Evolutionary conservation across 306 rosid species (phyloP), one percentile per base, ranked within the genome.

Genomic region (Corylus avellana): DNA sequence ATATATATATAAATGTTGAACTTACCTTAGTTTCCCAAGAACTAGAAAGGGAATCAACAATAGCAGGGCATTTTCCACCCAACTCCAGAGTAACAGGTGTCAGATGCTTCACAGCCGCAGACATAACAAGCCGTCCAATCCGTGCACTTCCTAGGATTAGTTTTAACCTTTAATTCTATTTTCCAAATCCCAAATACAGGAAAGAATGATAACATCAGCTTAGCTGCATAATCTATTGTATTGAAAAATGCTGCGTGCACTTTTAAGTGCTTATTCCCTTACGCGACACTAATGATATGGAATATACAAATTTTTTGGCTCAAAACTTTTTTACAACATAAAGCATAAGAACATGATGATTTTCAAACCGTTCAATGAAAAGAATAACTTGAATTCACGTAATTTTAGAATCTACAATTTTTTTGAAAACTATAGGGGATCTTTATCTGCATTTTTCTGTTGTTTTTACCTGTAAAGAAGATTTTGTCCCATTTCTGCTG

Each of bases 21-120:
- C 42, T 3, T 22, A 90, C 95, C 90, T 92, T 80, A 25, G 16
- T 75, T 51, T 91, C 94, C 86, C 87, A 88, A 71, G 91, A 86
- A 69, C 79, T 6, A 10, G 94, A 79, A 72, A 92, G 89, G 57
- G 93, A 89, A 75, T 92, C 97, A 74, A 89, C 27, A 11, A 91
- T 27, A 35, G 92, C 94, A 0, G 97, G 97, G 77, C 96, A 91
- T 77, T 92, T 92, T 64, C 97, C 97, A 4, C 97, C 97, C 17
- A 91, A 78, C 85, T 92, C 97, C 81, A 92, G 75, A 42, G 76
- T 81, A 61, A 92, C 91, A 17, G 97, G 97, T 0, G 97, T 92
- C 2, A 92, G 79, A 87, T 91, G 80, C 79, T 78, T 85, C 32
- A 27, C 94, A 63, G 97, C 94, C 39, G 92, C 92, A 54, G 88